Conservation (phyloP, 2,329 filamentous ascomycete species). For the Lasiodiplodia sp. region DNA sequence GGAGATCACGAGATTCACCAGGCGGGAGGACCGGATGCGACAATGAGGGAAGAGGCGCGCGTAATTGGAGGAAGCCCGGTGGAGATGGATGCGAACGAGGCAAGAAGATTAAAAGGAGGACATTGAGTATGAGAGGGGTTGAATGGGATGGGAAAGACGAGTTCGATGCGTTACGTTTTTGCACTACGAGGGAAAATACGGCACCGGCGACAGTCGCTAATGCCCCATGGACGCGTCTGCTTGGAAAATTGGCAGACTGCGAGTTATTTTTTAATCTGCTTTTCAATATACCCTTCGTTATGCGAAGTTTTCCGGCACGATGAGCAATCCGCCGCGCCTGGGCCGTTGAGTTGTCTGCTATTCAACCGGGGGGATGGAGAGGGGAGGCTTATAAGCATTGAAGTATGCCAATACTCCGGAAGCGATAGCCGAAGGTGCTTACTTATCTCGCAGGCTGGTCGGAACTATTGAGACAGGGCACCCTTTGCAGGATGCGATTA, state of each 20-base stretch:
- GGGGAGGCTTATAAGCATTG: neutral
- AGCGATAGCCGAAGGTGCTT: conserved; percentile 9
- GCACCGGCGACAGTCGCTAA: conserved; percentile 16
- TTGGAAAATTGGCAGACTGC: neutral
- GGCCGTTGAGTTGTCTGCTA: neutral
- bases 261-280: neutral
- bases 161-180: neutral
- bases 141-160: neutral
- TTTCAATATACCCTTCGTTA: neutral
- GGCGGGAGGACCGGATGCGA: neutral
- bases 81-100: conserved; percentile 10
- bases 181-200: neutral
- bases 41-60: neutral
- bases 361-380: neutral
- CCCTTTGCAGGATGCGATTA: neutral
- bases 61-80: neutral
- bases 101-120: neutral
- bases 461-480: neutral
- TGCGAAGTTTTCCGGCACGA: neutral
- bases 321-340: neutral
- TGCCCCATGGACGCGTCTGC: neutral
- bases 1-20: conserved; percentile 24
- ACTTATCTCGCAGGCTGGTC: neutral
- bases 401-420: neutral
- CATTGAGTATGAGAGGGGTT: neutral